Base-by-base conservation (phyloP, 2,329 filamentous ascomycete genomes). In the Aspergillus puulaauensis region DNA sequence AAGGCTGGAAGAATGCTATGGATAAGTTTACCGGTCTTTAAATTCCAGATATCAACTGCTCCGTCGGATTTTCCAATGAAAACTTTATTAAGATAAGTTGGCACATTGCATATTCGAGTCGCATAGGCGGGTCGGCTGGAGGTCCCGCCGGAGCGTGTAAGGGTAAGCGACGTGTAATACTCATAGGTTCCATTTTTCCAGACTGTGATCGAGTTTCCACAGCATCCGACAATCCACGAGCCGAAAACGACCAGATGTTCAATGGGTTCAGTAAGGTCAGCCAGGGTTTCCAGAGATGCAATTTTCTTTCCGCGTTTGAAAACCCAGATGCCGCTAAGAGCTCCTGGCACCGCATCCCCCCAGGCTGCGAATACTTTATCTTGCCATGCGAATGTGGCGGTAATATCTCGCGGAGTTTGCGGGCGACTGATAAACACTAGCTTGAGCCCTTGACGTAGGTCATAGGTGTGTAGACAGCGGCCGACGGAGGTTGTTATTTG, bases 401-500 rank as follows among this genome's bases (percentile, higher is more conserved):
- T 97, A 58, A 99, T 96, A 51, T 86, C 80, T 63, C 85, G 84
- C 2, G 92, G 92, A 0, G 93, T 97, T 74, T 96, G 90, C 1
- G 96, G 95, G 52, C 92, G 84, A 19, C 91, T 97, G 60, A 99
- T 85, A 75, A 99, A 99, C 68, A 98, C 86, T 50, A 99, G 86
- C 68, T 96, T 93, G 60, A 99, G 83, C 47, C 93, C 93, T 67
- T 88, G 86, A 73, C 90, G 91, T 61, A 99, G 79, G 73, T 99
- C 95, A 79, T 99, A 99, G 0, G 95, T 99, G 76, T 99, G 95
- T 47, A 99, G 83, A 58, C 89, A 91, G 68, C 88, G 86, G 61
- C 93, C 95, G 61, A 96, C 90, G 0, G 91, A 98, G 31, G 95
- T 99, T 35, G 95, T 98, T 75, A 99, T 91, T 74, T 99, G 95